phyloP scores from a whole-genome alignment of 371 early-diverging fungal genomes.

The Entomophthora muscae region DNA sequence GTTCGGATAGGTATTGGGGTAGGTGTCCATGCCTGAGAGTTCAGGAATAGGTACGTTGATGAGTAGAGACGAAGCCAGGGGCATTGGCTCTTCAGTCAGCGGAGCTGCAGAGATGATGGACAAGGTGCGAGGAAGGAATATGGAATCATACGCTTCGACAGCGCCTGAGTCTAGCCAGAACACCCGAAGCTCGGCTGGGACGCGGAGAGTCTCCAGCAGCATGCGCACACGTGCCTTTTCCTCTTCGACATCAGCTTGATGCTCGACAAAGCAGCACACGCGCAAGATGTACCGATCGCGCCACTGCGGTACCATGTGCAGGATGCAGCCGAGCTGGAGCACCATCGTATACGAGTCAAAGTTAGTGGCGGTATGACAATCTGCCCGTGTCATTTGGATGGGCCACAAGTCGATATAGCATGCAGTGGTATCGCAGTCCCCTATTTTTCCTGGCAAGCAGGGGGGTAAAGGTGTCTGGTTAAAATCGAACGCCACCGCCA shows the following conservation, averaged over 20 bases:
- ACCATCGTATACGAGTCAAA: slow-evolving; percentile 53
- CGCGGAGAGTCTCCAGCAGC: slow-evolving; percentile 29
- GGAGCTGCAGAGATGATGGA: neutral
- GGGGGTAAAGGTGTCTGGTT: slow-evolving; percentile 2
- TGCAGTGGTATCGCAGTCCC: slow-evolving; percentile 11
- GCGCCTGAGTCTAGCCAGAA: slow-evolving; percentile 19
- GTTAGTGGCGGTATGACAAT: slow-evolving; percentile 19
- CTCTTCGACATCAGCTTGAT: slow-evolving; percentile 23
- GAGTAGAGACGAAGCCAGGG: neutral
- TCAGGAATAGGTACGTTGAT: slow-evolving; percentile 4
- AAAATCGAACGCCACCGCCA: slow-evolving; percentile 37
- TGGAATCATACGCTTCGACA: neutral
- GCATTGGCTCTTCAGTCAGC: neutral
- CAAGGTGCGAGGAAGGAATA: neutral
- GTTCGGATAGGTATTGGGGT: neutral
- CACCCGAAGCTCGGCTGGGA: slow-evolving; percentile 30
- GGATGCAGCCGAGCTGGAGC: slow-evolving; percentile 42
- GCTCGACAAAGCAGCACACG: slow-evolving; percentile 40
- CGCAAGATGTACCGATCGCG: slow-evolving; percentile 24
- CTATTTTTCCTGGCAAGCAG: slow-evolving; percentile 6
- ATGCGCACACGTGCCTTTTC: slow-evolving; percentile 23
- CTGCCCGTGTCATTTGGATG: slow-evolving; percentile 19
- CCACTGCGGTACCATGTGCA: slow-evolving; percentile 41
- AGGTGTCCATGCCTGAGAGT: slow-evolving; percentile 4
- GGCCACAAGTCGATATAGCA: slow-evolving; percentile 43